phyloP scores from a whole-genome alignment of 768 basidiomycete genomes.

The Coprinopsis strossmayeri region DNA sequence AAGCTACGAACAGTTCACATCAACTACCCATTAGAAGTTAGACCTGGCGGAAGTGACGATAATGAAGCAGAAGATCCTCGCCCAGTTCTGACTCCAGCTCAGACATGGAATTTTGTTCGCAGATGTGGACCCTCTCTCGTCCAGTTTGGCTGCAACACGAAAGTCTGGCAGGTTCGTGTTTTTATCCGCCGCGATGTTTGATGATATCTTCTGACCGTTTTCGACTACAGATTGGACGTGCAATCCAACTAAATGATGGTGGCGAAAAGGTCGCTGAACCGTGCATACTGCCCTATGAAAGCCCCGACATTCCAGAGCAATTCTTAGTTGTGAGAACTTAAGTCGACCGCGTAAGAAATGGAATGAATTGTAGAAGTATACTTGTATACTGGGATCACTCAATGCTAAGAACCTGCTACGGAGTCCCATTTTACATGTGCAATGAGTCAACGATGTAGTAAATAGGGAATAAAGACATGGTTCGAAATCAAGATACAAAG shows the following conservation, averaged over 20 bases:
- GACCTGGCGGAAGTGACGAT: constrained; percentile 10
- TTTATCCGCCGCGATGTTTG: constrained; percentile 3
- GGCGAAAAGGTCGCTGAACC: constrained; percentile 31
- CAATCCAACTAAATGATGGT: constrained; percentile 27
- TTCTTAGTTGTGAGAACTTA: constrained; percentile 61
- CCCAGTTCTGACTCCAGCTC: constrained; percentile 25
- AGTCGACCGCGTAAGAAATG: constrained; percentile 7
- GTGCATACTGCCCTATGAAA: constrained; percentile 48
- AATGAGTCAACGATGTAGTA: too few relatives aligned
- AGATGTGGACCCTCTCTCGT: constrained; percentile 45
- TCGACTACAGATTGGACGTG: constrained; percentile 37
- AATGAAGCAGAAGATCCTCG: constrained; percentile 1
- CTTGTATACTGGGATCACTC: too few relatives aligned
- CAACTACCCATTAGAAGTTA: constrained; percentile 37
- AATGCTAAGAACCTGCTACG: too few relatives aligned
- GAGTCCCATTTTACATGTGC: too few relatives aligned
- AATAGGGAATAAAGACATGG: too few relatives aligned
- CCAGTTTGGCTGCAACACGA: constrained; percentile 63
- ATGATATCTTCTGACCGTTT: not conserved
- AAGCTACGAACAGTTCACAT: constrained; percentile 55
- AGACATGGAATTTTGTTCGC: constrained; percentile 39
- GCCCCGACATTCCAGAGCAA: constrained; percentile 62
- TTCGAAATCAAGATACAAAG: not conserved
- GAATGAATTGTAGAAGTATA: too few relatives aligned
- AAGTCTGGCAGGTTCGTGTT: constrained; percentile 59